Evolutionary conservation across 208 protist species (phyloP).

Genomic region (Tritrichomonas foetus): DNA sequence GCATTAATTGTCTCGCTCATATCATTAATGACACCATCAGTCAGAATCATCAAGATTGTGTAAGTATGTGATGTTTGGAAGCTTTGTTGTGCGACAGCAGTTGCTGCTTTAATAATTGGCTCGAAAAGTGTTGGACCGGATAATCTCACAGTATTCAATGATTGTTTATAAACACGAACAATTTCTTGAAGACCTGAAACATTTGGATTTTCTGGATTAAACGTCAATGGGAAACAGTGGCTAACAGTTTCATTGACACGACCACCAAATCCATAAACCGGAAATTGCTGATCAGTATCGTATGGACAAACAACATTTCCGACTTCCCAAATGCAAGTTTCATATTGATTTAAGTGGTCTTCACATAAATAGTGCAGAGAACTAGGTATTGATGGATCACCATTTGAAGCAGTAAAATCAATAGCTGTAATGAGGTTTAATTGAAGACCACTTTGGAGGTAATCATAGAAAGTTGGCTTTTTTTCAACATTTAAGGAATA

Average conservation of each 20-base stretch:
- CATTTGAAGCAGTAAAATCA: constrained; percentile 53
- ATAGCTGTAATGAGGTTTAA: constrained; percentile 53
- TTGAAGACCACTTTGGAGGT: constrained; percentile 44
- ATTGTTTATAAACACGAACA: constrained; percentile 55
- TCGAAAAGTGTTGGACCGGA: constrained; percentile 64
- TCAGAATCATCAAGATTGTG: constrained; percentile 74
- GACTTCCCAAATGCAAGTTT: constrained; percentile 35
- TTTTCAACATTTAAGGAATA: neutral
- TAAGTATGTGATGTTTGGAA: constrained; percentile 55
- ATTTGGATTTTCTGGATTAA: constrained; percentile 46
- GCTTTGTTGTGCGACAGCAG: constrained; percentile 37
- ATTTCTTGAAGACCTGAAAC: constrained; percentile 56
- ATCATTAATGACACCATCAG: constrained; percentile 70
- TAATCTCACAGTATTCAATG: constrained; percentile 51
- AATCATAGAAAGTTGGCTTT: constrained; percentile 48
- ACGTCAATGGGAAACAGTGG: constrained; percentile 49
- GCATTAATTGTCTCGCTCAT: constrained; percentile 22
- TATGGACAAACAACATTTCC: constrained; percentile 47
- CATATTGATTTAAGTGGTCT: neutral
- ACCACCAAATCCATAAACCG: constrained; percentile 47
- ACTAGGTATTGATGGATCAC: neutral
- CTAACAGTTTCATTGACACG: neutral
- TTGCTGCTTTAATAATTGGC: constrained; percentile 55
- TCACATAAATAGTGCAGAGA: neutral
- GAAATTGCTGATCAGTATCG: constrained; percentile 47